Percentiles rank a stretch among this genome's conserved stretches.
Conservation (phyloP, 2,329 filamentous ascomycete genomes). For the Alternaria rosae region DNA sequence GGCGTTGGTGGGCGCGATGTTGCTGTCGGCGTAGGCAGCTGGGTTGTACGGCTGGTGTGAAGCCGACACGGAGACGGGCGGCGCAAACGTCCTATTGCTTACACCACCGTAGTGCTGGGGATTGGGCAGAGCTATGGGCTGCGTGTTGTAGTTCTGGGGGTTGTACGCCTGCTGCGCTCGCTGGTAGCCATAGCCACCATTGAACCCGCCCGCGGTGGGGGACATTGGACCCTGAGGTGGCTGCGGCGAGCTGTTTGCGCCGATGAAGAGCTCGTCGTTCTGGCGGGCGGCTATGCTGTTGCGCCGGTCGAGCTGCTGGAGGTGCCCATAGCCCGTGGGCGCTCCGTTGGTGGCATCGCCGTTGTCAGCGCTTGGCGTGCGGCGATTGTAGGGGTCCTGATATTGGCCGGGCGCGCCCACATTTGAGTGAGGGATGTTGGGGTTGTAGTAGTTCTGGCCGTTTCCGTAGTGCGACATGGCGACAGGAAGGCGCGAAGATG, state of each 20-base stretch:
- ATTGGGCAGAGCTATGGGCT: slow-evolving; percentile 58
- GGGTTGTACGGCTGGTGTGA: slow-evolving; percentile 54
- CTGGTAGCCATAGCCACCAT: slow-evolving; percentile 54
- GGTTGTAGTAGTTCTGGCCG: slow-evolving; percentile 60
- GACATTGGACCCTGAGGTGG: slow-evolving; percentile 38
- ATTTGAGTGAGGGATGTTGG: slow-evolving; percentile 52
- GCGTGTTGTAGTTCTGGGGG: slow-evolving; percentile 66
- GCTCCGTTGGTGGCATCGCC: slow-evolving; percentile 71
- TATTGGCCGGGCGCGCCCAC: slow-evolving; percentile 48
- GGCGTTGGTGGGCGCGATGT: slow-evolving; percentile 39
- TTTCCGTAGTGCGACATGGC: slow-evolving; percentile 66
- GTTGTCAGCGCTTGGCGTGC: slow-evolving; percentile 76
- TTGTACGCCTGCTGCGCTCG: slow-evolving; percentile 61
- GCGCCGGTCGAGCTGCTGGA: slow-evolving; percentile 42
- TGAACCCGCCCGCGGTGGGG: slow-evolving; percentile 34
- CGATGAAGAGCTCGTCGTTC: slow-evolving; percentile 70
- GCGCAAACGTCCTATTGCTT: slow-evolving; percentile 45
- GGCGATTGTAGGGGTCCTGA: slow-evolving; percentile 52
- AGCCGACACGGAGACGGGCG: slow-evolving; percentile 24
- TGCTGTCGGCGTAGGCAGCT: slow-evolving; percentile 53
- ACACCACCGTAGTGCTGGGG: slow-evolving; percentile 66
- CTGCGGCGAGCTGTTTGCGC: slow-evolving; percentile 40
- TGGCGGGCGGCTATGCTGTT: slow-evolving; percentile 48
- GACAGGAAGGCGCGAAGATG: slow-evolving; percentile 21
- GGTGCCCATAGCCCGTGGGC: slow-evolving; percentile 45